Evolutionary conservation across 371 early-diverging fungal genomes (phyloP).

Genomic region (Zancudomyces culisetae): DNA sequence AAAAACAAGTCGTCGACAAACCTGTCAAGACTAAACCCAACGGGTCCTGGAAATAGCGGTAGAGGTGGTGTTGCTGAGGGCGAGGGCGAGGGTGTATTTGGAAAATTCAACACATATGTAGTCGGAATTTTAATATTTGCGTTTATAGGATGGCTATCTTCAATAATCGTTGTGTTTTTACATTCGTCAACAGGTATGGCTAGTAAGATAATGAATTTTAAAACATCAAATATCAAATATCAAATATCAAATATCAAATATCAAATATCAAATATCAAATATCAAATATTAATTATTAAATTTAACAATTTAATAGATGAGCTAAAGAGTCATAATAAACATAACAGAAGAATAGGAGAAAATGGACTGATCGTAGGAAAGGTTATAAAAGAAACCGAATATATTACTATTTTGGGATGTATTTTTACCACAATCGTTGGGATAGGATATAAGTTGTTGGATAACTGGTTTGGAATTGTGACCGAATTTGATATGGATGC

Average conservation of each 20-base stretch:
- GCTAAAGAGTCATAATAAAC: no score
- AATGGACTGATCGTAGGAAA: background rate
- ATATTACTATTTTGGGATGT: background rate
- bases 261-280: no score
- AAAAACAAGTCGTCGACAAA: no score
- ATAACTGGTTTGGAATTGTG: background rate
- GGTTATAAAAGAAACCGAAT: background rate
- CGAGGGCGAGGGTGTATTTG: background rate
- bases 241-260: no score
- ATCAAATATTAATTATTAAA: no score
- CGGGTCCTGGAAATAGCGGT: no score
- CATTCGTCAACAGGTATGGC: background rate
- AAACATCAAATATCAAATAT: no score
- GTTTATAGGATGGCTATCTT: background rate
- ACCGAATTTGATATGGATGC: background rate
- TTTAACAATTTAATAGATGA: no score
- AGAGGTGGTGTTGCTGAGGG: background rate
- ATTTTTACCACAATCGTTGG: background rate
- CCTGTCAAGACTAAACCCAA: no score
- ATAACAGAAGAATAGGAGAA: background rate
- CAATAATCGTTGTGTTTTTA: background rate
- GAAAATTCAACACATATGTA: background rate
- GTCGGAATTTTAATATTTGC: background rate
- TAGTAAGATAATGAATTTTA: no score
- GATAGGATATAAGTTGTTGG: background rate